These are phyloP conservation scores for Apiosordaria backusii DNA, from an alignment of 495 filamentous ascomycete genomes.

Conservation along the genomic window DNA sequence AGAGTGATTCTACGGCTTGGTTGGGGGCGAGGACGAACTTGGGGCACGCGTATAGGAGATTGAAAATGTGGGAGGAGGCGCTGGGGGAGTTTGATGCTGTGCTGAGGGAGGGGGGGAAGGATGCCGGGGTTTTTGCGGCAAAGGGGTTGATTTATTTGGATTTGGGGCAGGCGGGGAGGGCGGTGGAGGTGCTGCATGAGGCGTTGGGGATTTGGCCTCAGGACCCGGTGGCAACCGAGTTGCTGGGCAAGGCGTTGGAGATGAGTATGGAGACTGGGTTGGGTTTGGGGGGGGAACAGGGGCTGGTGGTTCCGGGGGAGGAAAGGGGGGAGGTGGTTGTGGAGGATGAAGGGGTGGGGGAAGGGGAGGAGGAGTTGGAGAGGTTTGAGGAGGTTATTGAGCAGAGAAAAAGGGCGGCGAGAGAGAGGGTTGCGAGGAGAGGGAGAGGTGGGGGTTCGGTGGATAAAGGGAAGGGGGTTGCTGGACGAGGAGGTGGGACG, in stretches of 20 bases:
- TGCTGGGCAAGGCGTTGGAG: constrained; percentile 66
- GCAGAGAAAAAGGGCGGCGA: constrained; percentile 28
- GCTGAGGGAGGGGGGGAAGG: constrained; percentile 68
- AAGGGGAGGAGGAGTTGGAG: constrained; percentile 36
- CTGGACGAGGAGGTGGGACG: constrained; percentile 10
- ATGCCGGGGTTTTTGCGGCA: constrained; percentile 65
- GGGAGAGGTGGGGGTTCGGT: constrained; percentile 7
- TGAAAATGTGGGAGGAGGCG: constrained; percentile 65
- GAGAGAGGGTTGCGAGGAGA: constrained; percentile 21
- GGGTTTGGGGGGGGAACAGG: constrained; percentile 6
- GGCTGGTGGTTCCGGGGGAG: not conserved
- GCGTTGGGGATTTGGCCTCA: constrained; percentile 66
- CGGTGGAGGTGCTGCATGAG: constrained; percentile 65
- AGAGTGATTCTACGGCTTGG: constrained; percentile 79
- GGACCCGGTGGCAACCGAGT: constrained; percentile 71
- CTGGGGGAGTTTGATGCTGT: constrained; percentile 79
- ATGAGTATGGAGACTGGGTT: constrained; percentile 26
- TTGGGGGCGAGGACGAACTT: constrained; percentile 83
- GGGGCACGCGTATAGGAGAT: constrained; percentile 77
- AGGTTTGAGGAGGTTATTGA: constrained; percentile 32
- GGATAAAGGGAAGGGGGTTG: constrained; percentile 29
- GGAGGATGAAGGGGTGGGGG: constrained; percentile 53
- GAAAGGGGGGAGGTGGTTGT: constrained; percentile 20
- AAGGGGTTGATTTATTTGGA: constrained; percentile 75
- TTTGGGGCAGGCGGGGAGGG: constrained; percentile 60